Base-by-base conservation (phyloP, 148 eudicot species). In the Fagopyrum esculentum region DNA sequence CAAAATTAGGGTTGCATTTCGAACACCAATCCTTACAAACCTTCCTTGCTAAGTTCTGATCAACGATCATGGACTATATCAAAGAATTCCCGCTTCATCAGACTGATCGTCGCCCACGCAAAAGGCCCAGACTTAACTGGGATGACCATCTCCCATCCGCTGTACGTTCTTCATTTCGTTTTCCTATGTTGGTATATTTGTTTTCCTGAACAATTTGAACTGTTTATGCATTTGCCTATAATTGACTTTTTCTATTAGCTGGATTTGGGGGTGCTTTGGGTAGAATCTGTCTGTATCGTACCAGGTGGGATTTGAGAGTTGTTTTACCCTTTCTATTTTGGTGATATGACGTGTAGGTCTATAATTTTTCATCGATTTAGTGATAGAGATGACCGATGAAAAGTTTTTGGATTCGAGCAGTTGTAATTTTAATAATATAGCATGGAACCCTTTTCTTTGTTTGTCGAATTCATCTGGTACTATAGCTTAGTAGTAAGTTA, bases 61-160 rank as follows among this genome's bases (percentile, higher is more conserved):
- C 63, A 61, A 69, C 76, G 83, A 82, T 78, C 77, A 87, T 87
- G 90, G 88, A 87, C 76, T 83, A 74, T 75, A 40, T 69, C 30
- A 77, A 82, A 75, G 88, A 87, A 79, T 76, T 79, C 55, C 83
- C 83, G 11, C 76, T 76, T 61, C 26, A 51, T 78, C 82, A 88
- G 45, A 85, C 82, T 83, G 92, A 88, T 82, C 89, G 92, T 61
- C 87, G 89, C 10, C 92, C 92, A 2, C 82, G 87, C 75, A 88
- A 88, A 78, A 80, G 92, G 12, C 88, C 87, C 11, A 82, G 88
- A 78, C 69, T 88, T 29, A 83, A 84, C 30, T 86, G 88, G 85
- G 88, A 86, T 50, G 46, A 81, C 48, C 83, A 87, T 9, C 83
- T 84, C 49, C 76, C 88, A 22, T 82, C 88, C 64, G 81, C 85